phyloP scores from a whole-genome alignment of 768 basidiomycete genomes.

The Heimioporus sp. region DNA sequence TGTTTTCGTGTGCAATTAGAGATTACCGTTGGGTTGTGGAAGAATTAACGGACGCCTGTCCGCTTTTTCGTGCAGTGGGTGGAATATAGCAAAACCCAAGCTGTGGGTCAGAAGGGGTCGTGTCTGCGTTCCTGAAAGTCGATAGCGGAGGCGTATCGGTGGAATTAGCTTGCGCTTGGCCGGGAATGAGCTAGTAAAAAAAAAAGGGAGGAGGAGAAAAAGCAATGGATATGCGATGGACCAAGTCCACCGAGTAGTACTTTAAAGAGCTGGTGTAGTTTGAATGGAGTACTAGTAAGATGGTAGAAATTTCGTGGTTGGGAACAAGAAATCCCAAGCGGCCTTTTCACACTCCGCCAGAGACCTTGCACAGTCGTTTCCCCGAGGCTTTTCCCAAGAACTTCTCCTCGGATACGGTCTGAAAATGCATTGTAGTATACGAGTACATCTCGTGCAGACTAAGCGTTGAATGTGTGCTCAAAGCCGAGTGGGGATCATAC shows the following conservation, averaged over 20 bases:
- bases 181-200: constrained; percentile 23
- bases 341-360: constrained; percentile 34
- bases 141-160: constrained; percentile 19
- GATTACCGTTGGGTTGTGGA: constrained; percentile 56
- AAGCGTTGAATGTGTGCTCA: constrained; percentile 6
- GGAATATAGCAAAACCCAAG: constrained; percentile 23
- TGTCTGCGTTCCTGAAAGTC: constrained; percentile 27
- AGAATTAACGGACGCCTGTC: constrained; percentile 33
- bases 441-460: constrained; percentile 10
- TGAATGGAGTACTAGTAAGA: constrained; percentile 37
- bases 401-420: neutral
- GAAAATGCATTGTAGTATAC: constrained; percentile 14
- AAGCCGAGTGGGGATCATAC: constrained; percentile 25
- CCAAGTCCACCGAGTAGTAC: constrained; percentile 30
- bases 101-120: constrained; percentile 22
- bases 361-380: constrained; percentile 7
- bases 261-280: constrained; percentile 34
- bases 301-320: constrained; percentile 34
- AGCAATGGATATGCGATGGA: constrained; percentile 33
- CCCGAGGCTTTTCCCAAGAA: constrained; percentile 24
- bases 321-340: constrained; percentile 30
- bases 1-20: constrained; percentile 64
- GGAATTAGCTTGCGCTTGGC: constrained; percentile 33
- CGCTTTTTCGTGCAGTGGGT: constrained; percentile 31
- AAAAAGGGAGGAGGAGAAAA: constrained; percentile 13